Conservation (phyloP, 352 stramenopile genomes). For the Aphanomyces stellatus region DNA sequence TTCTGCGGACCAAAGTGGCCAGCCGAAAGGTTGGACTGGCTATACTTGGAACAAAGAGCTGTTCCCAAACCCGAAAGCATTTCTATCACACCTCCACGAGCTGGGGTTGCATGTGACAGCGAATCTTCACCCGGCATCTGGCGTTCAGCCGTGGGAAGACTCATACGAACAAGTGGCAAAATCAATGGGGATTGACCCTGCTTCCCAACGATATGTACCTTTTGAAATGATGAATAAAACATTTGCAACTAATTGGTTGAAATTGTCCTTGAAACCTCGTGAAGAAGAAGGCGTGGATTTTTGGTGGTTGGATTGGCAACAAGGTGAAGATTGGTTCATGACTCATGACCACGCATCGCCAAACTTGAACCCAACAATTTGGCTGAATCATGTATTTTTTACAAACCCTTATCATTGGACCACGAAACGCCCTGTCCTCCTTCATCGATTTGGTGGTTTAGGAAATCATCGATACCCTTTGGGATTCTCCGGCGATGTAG, state of each 20-base stretch:
- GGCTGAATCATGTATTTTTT: conserved; percentile 39
- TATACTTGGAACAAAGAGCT: conserved; percentile 41
- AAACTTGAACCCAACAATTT: conserved; percentile 40
- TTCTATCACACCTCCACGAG: conserved; percentile 28
- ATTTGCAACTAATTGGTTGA: conserved; percentile 27
- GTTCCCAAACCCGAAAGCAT: conserved; percentile 33
- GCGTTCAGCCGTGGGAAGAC: conserved; percentile 35
- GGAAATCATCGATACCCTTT: conserved; percentile 46
- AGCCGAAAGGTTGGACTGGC: conserved; percentile 35
- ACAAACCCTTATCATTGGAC: conserved; percentile 33
- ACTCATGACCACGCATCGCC: conserved; percentile 19
- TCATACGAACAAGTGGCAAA: conserved; percentile 26
- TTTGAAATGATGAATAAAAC: conserved; percentile 31
- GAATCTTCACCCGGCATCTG: conserved; percentile 45
- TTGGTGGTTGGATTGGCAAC: conserved; percentile 61
- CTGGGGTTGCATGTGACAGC: conserved; percentile 29
- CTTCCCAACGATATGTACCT: conserved; percentile 27
- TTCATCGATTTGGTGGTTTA: conserved; percentile 41
- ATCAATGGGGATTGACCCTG: conserved; percentile 30
- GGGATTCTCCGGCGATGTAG: conserved; percentile 42
- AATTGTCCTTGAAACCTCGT: conserved; percentile 22
- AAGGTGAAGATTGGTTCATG: conserved; percentile 37
- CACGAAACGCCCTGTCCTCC: conserved; percentile 26
- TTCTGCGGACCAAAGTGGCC: conserved; percentile 24
- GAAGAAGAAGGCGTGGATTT: conserved; percentile 36